Evolutionary conservation across 805 yeast species (phyloP).

Genomic region (Wickerhamomyces subpelliculosus): DNA sequence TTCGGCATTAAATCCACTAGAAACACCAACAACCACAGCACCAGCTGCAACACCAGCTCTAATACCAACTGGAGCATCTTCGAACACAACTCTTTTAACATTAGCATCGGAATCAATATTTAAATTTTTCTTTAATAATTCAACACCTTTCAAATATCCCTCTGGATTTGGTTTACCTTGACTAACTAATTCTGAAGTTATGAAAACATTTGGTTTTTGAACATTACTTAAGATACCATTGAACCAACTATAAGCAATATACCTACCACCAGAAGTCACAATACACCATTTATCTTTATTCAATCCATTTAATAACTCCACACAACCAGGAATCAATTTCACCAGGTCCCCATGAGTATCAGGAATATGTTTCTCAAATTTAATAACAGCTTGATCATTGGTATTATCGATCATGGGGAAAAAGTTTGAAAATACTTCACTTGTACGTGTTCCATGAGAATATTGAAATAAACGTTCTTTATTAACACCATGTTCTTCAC

Average conservation of each 20-base stretch:
- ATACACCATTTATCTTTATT: slow-evolving; percentile 66
- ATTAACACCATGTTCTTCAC: slow-evolving; percentile 61
- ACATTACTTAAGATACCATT: slow-evolving; percentile 44
- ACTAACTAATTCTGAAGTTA: slow-evolving; percentile 75
- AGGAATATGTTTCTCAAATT: slow-evolving; percentile 53
- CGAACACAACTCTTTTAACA: slow-evolving; percentile 57
- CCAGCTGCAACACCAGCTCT: slow-evolving; percentile 83
- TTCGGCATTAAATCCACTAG: slow-evolving; percentile 63
- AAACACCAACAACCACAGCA: slow-evolving; percentile 77
- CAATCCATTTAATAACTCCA: slow-evolving; percentile 49
- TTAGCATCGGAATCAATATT: slow-evolving; percentile 30
- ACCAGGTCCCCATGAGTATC: slow-evolving; percentile 68
- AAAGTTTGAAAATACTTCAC: slow-evolving; percentile 66
- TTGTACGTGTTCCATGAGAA: slow-evolving; percentile 75
- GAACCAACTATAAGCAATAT: slow-evolving; percentile 77
- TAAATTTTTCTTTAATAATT: slow-evolving; percentile 39
- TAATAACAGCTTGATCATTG: slow-evolving; percentile 59
- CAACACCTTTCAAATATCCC: slow-evolving; percentile 47
- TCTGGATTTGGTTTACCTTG: slow-evolving; percentile 85
- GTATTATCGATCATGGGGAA: slow-evolving; percentile 69
- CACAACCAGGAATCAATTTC: slow-evolving; percentile 70
- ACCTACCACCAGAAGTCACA: slow-evolving; percentile 78
- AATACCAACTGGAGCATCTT: slow-evolving; percentile 89
- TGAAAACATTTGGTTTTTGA: slow-evolving; percentile 64
- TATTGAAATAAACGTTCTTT: slow-evolving; percentile 32